Evolutionary conservation across 2,329 filamentous ascomycete species (phyloP).

Genomic region (Talaromyces piceae): DNA sequence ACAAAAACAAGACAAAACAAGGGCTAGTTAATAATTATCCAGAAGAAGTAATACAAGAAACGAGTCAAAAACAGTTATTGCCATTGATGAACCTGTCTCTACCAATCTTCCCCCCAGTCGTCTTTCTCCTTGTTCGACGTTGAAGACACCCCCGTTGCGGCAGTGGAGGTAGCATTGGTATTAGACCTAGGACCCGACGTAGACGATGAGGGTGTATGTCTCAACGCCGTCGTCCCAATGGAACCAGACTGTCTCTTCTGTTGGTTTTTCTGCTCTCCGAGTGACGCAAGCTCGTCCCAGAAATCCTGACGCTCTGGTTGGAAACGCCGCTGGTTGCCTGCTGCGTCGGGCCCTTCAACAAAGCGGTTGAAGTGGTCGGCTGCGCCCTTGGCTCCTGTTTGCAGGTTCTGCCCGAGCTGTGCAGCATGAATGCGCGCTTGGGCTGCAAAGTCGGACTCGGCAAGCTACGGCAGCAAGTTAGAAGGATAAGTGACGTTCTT

Average conservation of each 20-base stretch:
- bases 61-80: neutral
- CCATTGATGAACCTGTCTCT: neutral
- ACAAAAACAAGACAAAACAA: no score
- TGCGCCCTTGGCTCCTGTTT: slow-evolving; percentile 61
- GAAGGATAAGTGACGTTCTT: neutral
- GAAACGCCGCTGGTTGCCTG: slow-evolving; percentile 30
- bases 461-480: slow-evolving; percentile 49
- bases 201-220: slow-evolving; percentile 33
- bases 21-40: neutral
- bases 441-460: slow-evolving; percentile 70
- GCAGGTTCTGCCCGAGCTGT: slow-evolving; percentile 54
- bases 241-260: slow-evolving; percentile 37
- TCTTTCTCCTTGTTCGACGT: slow-evolving; percentile 41
- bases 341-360: slow-evolving; percentile 63
- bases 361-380: slow-evolving; percentile 78
- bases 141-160: slow-evolving; percentile 15
- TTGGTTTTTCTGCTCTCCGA: slow-evolving; percentile 15
- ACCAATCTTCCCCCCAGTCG: slow-evolving; percentile 13
- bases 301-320: slow-evolving; percentile 70
- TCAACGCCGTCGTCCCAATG: slow-evolving; percentile 60
- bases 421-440: slow-evolving; percentile 54
- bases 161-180: slow-evolving; percentile 18
- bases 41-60: neutral
- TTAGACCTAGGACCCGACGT: slow-evolving; percentile 11
- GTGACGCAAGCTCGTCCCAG: slow-evolving; percentile 81